Percentiles rank a stretch among this genome's conserved stretches.
phyloP scores from a whole-genome alignment of 2,329 filamentous ascomycete genomes.

The Botrytis squamosa region DNA sequence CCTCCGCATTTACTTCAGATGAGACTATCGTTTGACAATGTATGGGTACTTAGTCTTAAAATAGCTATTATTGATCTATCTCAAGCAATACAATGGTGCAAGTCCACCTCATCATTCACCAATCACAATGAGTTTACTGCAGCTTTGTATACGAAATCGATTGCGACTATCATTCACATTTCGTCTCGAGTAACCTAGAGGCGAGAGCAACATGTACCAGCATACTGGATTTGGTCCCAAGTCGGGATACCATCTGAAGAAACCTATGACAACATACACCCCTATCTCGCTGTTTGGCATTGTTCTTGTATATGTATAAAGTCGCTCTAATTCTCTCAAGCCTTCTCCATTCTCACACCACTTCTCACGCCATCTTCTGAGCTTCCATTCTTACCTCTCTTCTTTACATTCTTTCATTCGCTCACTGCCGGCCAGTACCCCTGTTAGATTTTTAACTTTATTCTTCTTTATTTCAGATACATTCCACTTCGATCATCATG shows the following conservation, averaged over 20 bases:
- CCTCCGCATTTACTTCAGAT: not conserved
- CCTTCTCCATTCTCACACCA: constrained; percentile 9
- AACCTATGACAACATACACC: not conserved
- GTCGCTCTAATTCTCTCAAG: constrained; percentile 8
- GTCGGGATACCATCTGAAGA: not conserved
- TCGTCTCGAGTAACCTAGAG: not conserved
- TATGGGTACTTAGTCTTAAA: not conserved
- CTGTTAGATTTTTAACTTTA: constrained; percentile 2
- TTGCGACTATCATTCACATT: constrained; percentile 1
- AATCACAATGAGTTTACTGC: not conserved
- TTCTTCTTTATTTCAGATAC: constrained; percentile 28
- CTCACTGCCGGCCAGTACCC: constrained; percentile 16
- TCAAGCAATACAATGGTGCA: not conserved
- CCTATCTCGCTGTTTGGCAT: not conserved
- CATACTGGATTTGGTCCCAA: not conserved
- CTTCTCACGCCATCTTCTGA: constrained; percentile 1
- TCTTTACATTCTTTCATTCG: not conserved
- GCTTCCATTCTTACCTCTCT: not conserved
- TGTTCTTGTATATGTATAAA: constrained; percentile 5
- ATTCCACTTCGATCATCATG: constrained; percentile 31
- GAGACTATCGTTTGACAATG: constrained; percentile 1
- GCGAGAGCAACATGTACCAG: not conserved
- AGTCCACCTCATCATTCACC: not conserved
- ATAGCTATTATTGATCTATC: not conserved
- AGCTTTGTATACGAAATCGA: not conserved